Evolutionary conservation across 179 eudicot genomes (phyloP), one percentile per base, ranked within the genome.

Genomic region (Patellifolia procumbens): DNA sequence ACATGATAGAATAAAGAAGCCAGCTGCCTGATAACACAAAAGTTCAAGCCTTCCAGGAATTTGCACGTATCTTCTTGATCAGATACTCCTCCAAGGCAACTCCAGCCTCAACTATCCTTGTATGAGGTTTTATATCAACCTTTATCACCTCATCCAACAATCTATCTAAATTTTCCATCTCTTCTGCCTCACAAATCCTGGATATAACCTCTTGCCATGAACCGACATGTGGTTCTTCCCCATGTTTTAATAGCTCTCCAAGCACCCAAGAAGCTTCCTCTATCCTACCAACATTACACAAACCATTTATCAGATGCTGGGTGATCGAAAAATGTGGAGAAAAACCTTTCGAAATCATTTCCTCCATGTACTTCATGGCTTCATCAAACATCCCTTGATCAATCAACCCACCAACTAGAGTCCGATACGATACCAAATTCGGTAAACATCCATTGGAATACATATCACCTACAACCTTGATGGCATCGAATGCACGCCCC

Each of bases 401-500:
- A 79, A 93, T 82, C 58, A 95, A 84, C 43, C 99, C 99, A 70
- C 89, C 88, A 78, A 91, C 97, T 78, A 95, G 75, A 63, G 94
- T 90, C 74, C 89, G 73, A 81, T 90, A 95, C 0, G 99, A 95
- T 66, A 87, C 90, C 86, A 91, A 78, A 84, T 95, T 95, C 5
- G 99, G 97, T 77, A 86, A 76, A 83, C 99, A 93, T 35, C 90
- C 97, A 79, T 91, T 95, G 1, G 79, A 74, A 35, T 82, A 46
- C 97, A 95, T 95, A 75, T 93, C 97, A 72, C 87, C 89, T 45
- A 95, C 82, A 49, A 95, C 89, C 83, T 95, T 95, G 71, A 92
- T 81, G 48, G 99, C 97, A 81, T 93, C 90, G 19, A 70, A 59
- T 28, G 95, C 91, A 70, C 89, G 91, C 28, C 92, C 91, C 76